These are phyloP conservation scores for Cucurbita argyrosperma DNA, from an alignment of 306 rosid species.

Conservation along the genomic window DNA sequence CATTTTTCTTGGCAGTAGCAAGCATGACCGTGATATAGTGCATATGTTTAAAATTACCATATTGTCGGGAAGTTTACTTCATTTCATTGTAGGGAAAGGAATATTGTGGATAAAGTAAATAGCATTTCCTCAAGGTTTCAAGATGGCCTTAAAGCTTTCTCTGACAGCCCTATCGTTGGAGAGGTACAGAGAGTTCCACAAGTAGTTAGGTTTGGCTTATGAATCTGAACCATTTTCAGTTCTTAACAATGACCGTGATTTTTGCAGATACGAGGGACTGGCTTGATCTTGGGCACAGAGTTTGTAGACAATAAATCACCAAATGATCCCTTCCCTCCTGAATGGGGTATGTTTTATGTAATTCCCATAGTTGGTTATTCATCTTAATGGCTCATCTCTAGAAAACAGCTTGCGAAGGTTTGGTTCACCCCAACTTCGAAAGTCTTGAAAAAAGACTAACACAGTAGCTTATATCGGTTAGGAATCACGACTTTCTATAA, in stretches of 20 bases:
- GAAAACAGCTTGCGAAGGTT: too few relatives aligned
- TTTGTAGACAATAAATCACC: conserved; percentile 82
- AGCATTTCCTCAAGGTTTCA: conserved; percentile 62
- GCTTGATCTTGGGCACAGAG: conserved; percentile 64
- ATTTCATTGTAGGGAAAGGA: conserved; percentile 58
- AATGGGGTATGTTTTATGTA: conserved; percentile 59
- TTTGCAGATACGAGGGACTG: conserved; percentile 83
- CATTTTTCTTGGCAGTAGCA: too few relatives aligned
- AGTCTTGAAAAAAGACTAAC: too few relatives aligned
- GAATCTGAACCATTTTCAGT: neutral
- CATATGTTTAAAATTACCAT: neutral
- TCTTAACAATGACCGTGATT: conserved; percentile 1
- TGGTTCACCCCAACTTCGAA: too few relatives aligned
- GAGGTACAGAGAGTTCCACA: conserved; percentile 39
- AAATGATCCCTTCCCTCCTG: conserved; percentile 70
- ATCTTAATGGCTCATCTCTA: neutral
- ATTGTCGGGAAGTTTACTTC: neutral
- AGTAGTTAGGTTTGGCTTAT: neutral
- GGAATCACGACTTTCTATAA: too few relatives aligned
- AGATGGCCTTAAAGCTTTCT: conserved; percentile 68
- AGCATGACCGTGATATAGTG: too few relatives aligned
- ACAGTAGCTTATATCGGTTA: too few relatives aligned
- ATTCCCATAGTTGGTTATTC: neutral
- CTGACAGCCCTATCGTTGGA: conserved; percentile 80
- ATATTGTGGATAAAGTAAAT: conserved; percentile 41